These are phyloP conservation scores for Aspergillus cristatus DNA, from an alignment of 495 filamentous ascomycete species.

Conservation along the genomic window DNA sequence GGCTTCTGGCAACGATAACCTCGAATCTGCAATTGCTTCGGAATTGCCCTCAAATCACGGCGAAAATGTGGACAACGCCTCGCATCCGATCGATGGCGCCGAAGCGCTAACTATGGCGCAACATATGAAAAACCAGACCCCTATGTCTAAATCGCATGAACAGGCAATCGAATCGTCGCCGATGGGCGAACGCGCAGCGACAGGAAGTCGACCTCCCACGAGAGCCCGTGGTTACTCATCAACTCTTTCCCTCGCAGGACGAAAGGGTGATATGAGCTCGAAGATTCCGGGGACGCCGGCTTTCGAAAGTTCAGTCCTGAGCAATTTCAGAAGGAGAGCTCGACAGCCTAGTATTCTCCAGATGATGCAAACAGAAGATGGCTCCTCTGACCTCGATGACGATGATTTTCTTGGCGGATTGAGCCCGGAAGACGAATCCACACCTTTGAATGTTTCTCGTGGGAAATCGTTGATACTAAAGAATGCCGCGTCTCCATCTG, in stretches of 20 bases:
- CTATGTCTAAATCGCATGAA: constrained; percentile 23
- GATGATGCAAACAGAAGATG: constrained; percentile 47
- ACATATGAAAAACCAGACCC: constrained; percentile 25
- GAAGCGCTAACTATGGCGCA: constrained; percentile 15
- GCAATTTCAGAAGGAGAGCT: constrained; percentile 55
- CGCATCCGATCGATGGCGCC: constrained; percentile 1
- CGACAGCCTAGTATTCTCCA: constrained; percentile 61
- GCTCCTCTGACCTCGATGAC: constrained; percentile 37
- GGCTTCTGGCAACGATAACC: not conserved
- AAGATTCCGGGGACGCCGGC: constrained; percentile 42
- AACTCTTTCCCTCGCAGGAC: constrained; percentile 32
- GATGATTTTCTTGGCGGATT: constrained; percentile 50
- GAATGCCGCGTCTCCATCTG: constrained; percentile 11
- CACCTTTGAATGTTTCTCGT: constrained; percentile 43
- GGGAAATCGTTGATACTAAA: constrained; percentile 21
- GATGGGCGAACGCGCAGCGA: constrained; percentile 22
- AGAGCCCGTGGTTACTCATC: constrained; percentile 41
- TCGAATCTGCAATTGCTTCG: constrained; percentile 1
- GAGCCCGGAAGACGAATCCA: constrained; percentile 58
- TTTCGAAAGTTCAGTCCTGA: constrained; percentile 45
- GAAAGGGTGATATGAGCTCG: constrained; percentile 32
- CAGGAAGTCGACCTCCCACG: constrained; percentile 33
- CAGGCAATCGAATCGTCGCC: constrained; percentile 36
- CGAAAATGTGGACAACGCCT: constrained; percentile 1
- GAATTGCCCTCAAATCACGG: constrained; percentile 1